A percentile compares a stretch with the other conserved stretches of the same genome.
Conservation (phyloP, 1,284 basidiomycete species). For the Cryptococcus sp. region DNA sequence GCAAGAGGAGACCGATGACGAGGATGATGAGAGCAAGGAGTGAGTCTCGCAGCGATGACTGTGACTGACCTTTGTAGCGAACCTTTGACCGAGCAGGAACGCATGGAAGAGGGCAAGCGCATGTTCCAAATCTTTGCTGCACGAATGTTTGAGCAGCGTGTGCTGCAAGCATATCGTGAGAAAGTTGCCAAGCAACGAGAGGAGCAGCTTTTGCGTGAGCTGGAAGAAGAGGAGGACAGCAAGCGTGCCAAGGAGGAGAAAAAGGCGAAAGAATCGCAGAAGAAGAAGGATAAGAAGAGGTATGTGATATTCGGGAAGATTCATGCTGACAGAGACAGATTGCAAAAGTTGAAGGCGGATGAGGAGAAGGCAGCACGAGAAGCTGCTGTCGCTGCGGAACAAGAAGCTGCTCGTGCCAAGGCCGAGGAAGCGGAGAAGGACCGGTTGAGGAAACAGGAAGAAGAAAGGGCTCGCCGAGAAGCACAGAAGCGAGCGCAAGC, state of each 20-base stretch:
- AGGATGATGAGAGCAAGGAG: slow-evolving; percentile 59
- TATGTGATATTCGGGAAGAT: slow-evolving; percentile 22
- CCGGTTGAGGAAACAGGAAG: slow-evolving; percentile 68
- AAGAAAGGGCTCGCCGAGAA: slow-evolving; percentile 71
- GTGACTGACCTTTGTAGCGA: slow-evolving; percentile 23
- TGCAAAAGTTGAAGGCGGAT: slow-evolving; percentile 88
- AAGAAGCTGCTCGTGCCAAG: slow-evolving; percentile 67
- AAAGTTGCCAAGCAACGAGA: slow-evolving; percentile 89
- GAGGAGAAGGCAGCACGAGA: slow-evolving; percentile 78
- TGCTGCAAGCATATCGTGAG: slow-evolving; percentile 88
- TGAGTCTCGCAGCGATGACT: slow-evolving; percentile 34
- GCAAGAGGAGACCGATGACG: slow-evolving; percentile 62
- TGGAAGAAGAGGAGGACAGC: slow-evolving; percentile 83
- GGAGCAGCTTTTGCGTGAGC: slow-evolving; percentile 78
- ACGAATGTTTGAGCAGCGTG: slow-evolving; percentile 98
- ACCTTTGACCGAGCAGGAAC: slow-evolving; percentile 64
- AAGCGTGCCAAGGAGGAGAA: slow-evolving; percentile 84
- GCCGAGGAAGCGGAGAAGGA: slow-evolving; percentile 66
- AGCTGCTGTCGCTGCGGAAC: slow-evolving; percentile 78
- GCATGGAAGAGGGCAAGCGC: slow-evolving; percentile 96
- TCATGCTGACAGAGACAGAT: slow-evolving; percentile 58
- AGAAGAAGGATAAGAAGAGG: slow-evolving; percentile 81
- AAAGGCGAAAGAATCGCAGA: slow-evolving; percentile 93
- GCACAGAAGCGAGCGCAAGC: slow-evolving; percentile 71
- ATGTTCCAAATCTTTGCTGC: slow-evolving; percentile 99